phyloP scores from a whole-genome alignment of 2,329 filamentous ascomycete species.

The Hypoxylon sp. region DNA sequence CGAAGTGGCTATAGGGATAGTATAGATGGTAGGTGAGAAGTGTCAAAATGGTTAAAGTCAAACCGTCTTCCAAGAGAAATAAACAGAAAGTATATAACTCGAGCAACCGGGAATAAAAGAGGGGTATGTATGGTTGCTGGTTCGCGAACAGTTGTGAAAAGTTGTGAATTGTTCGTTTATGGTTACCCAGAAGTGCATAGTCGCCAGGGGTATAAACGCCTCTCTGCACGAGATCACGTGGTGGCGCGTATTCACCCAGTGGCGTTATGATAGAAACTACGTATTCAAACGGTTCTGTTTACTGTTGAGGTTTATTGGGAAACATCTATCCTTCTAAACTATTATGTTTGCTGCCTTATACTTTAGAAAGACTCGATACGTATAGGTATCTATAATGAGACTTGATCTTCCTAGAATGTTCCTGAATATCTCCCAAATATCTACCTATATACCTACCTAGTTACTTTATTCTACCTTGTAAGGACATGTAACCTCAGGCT shows the following conservation, averaged over 20 bases:
- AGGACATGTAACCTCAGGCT: neutral
- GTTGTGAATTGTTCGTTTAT: slow-evolving; percentile 12
- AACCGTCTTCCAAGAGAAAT: neutral
- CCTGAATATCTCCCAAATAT: neutral
- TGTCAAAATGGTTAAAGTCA: neutral
- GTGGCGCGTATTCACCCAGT: neutral
- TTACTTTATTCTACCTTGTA: neutral
- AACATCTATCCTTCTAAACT: neutral
- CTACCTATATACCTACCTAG: too few relatives aligned
- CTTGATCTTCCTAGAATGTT: neutral
- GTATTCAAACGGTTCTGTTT: neutral
- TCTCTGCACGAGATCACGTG: slow-evolving; percentile 5
- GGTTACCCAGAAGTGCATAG: slow-evolving; percentile 5
- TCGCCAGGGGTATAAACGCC: neutral
- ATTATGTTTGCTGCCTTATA: neutral
- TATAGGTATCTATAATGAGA: neutral
- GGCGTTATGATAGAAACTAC: neutral
- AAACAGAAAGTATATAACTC: neutral
- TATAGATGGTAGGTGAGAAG: neutral
- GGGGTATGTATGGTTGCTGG: neutral
- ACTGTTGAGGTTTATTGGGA: neutral
- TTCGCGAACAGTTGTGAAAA: neutral
- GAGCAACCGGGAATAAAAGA: neutral
- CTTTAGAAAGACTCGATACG: neutral
- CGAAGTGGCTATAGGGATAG: neutral